phyloP scores from a whole-genome alignment of 1,284 basidiomycete genomes.

The Cutaneotrichosporon mucoides region DNA sequence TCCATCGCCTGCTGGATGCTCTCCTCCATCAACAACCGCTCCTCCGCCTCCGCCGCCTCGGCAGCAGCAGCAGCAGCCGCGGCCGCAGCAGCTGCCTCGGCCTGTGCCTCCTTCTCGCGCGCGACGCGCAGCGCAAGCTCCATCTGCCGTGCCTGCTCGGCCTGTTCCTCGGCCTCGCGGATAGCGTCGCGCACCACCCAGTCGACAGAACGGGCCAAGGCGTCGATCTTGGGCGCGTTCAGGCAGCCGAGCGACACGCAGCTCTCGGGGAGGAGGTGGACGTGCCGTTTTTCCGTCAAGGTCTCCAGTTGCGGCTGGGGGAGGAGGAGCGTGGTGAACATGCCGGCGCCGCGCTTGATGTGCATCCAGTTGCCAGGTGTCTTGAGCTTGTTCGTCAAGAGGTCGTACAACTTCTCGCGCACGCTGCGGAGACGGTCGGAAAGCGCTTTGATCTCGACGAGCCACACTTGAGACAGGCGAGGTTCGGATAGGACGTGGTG shows the following conservation, averaged over 20 bases:
- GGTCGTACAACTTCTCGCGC: slow-evolving; percentile 71
- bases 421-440: slow-evolving; percentile 85
- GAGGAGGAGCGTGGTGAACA: slow-evolving; percentile 44
- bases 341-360: slow-evolving; percentile 58
- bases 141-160: slow-evolving; percentile 34
- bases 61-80: slow-evolving; percentile 30
- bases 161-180: slow-evolving; percentile 39
- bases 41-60: slow-evolving; percentile 34
- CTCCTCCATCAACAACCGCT: slow-evolving; percentile 40
- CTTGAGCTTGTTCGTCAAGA: slow-evolving; percentile 71
- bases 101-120: slow-evolving; percentile 35
- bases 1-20: slow-evolving; percentile 43
- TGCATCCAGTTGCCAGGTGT: slow-evolving; percentile 93
- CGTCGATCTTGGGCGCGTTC: slow-evolving; percentile 44
- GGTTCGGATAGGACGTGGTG: slow-evolving; percentile 39
- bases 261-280: slow-evolving; percentile 44
- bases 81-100: slow-evolving; percentile 38
- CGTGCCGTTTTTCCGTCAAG: slow-evolving; percentile 37
- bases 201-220: slow-evolving; percentile 41
- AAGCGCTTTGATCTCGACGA: slow-evolving; percentile 86
- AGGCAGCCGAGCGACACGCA: slow-evolving; percentile 46
- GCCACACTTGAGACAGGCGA: slow-evolving; percentile 60
- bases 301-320: slow-evolving; percentile 34
- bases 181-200: slow-evolving; percentile 41
- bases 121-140: slow-evolving; percentile 40